A percentile compares a stretch with the other conserved stretches of the same genome.
Conservation (phyloP, 2,329 filamentous ascomycete genomes). For the Dendryphion nanum region DNA sequence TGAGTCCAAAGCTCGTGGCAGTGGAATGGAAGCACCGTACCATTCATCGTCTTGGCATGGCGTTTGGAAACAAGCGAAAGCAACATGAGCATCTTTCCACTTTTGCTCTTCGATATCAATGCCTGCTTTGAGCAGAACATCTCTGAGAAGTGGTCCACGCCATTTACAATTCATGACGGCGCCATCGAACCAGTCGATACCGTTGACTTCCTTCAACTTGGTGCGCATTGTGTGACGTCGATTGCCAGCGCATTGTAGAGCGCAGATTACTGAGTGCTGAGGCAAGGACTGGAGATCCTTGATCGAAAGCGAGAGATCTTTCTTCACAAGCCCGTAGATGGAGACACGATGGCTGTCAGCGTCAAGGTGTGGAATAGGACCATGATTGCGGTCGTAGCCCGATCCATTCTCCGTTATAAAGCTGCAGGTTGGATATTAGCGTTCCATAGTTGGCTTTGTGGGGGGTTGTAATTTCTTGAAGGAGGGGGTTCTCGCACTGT, state of each 20-base stretch:
- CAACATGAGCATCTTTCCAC: constrained; percentile 47
- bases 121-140: constrained; percentile 51
- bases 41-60: constrained; percentile 57
- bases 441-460: constrained; percentile 1
- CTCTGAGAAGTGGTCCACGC: constrained; percentile 53
- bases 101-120: constrained; percentile 34
- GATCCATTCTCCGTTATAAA: constrained; percentile 50
- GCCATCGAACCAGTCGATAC: constrained; percentile 60
- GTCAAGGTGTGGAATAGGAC: constrained; percentile 50
- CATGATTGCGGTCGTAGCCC: constrained; percentile 61
- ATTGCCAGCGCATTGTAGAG: constrained; percentile 61
- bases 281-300: constrained; percentile 48
- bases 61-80: constrained; percentile 55
- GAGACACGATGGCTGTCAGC: constrained; percentile 42
- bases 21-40: constrained; percentile 57
- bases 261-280: constrained; percentile 57
- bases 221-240: constrained; percentile 61
- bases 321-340: constrained; percentile 51
- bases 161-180: constrained; percentile 62
- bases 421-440: constrained; percentile 15
- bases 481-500: constrained; percentile 37
- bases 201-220: constrained; percentile 57
- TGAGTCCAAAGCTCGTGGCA: constrained; percentile 21
- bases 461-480: too few species aligned
- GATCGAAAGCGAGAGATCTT: constrained; percentile 46